These are phyloP conservation scores for Metarhizium rileyi DNA, from an alignment of 2,329 filamentous ascomycete genomes.

Conservation along the genomic window DNA sequence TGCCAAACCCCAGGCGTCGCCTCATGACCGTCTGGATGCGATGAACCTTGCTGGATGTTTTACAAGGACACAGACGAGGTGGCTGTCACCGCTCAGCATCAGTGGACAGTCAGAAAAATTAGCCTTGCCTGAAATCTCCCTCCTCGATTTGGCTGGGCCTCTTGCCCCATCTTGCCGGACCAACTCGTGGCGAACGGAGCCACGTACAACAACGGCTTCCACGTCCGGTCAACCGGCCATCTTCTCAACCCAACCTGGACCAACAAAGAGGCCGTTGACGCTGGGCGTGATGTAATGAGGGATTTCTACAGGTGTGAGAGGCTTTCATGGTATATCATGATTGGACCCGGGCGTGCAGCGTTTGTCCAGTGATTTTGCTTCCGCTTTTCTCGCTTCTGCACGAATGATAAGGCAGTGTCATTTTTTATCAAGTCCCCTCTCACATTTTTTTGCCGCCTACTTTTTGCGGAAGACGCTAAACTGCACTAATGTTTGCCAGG, in stretches of 20 bases:
- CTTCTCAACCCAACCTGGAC: background rate
- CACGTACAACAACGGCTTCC: too few relatives aligned
- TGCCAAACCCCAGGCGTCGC: background rate
- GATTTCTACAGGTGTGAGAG: background rate
- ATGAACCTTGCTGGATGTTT: background rate
- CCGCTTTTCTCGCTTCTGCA: background rate
- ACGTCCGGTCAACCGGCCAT: background rate
- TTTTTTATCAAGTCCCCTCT: background rate
- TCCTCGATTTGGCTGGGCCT: background rate
- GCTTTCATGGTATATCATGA: background rate
- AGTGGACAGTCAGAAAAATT: background rate
- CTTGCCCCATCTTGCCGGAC: background rate
- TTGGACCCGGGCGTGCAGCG: background rate
- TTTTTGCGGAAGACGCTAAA: background rate
- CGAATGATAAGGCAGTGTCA: background rate
- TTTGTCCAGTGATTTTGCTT: background rate
- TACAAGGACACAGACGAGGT: background rate
- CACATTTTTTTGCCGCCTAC: background rate
- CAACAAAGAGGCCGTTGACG: background rate
- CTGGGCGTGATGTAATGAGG: background rate
- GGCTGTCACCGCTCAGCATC: background rate
- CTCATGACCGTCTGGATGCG: background rate
- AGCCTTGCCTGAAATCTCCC: background rate
- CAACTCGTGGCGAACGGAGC: too few relatives aligned
- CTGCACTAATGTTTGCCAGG: too few relatives aligned